Percentiles rank a stretch among this genome's conserved stretches.
Conservation (phyloP, 768 basidiomycete species). For the Paxillus ammoniavirescens region DNA sequence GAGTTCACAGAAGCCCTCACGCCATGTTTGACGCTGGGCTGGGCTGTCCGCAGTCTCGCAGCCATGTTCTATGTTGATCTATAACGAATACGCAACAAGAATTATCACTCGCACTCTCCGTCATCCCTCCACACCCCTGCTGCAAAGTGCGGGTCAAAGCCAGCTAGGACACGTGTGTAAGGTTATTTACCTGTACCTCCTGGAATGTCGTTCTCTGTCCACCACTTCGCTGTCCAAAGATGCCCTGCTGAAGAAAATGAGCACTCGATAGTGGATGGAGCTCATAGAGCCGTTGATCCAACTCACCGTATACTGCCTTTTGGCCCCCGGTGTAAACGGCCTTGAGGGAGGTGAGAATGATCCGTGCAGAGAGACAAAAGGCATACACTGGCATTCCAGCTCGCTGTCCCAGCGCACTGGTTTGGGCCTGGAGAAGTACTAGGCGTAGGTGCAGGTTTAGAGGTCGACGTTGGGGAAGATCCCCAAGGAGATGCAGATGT, state of each 20-base stretch:
- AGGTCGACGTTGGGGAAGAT: constrained; percentile 3
- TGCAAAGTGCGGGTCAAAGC: constrained; percentile 8
- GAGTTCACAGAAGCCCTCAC: constrained; percentile 6
- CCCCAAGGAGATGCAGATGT: constrained; percentile 21
- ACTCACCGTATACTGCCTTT: constrained; percentile 41
- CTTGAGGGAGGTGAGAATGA: neutral
- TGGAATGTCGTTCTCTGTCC: constrained; percentile 42
- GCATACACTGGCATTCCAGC: constrained; percentile 40
- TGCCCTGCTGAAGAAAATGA: constrained; percentile 33
- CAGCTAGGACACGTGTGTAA: neutral
- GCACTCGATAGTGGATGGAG: neutral
- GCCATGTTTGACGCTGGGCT: no score
- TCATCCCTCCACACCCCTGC: constrained; percentile 35
- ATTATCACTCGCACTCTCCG: constrained; percentile 28
- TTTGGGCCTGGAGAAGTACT: constrained; percentile 23
- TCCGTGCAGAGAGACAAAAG: constrained; percentile 20
- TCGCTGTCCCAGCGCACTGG: constrained; percentile 39
- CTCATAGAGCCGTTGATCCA: neutral
- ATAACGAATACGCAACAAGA: neutral
- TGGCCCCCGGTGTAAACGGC: constrained; percentile 38
- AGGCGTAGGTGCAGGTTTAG: constrained; percentile 5
- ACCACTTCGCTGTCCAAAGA: constrained; percentile 53
- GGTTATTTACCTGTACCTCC: constrained; percentile 21
- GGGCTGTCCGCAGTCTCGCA: no score
- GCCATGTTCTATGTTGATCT: neutral